Conservation (phyloP, 768 basidiomycete genomes). For the Calocera cornea region DNA sequence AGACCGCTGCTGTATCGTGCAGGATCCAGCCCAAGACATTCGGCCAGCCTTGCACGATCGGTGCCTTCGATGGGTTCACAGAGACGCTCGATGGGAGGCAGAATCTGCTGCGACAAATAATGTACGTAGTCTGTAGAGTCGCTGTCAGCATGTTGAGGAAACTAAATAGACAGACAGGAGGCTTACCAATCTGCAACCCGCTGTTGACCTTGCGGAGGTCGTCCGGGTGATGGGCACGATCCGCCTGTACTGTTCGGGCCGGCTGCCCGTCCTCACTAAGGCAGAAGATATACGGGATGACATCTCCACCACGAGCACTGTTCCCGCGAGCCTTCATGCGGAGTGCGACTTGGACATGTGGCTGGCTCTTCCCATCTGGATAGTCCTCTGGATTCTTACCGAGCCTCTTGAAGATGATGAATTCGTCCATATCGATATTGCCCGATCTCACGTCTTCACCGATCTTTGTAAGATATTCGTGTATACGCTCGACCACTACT, state of each 20-base stretch:
- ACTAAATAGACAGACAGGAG: constrained; percentile 5
- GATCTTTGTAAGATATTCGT: constrained; percentile 71
- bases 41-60: constrained; percentile 78
- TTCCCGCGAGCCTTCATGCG: constrained; percentile 75
- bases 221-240: constrained; percentile 85
- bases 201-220: constrained; percentile 60
- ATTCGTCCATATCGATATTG: constrained; percentile 75
- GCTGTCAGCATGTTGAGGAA: constrained; percentile 4
- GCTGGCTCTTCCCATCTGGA: constrained; percentile 86
- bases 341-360: constrained; percentile 92
- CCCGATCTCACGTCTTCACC: constrained; percentile 69
- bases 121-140: constrained; percentile 62
- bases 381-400: constrained; percentile 97
- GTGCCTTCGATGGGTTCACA: constrained; percentile 97
- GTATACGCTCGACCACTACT: constrained; percentile 75
- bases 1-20: constrained; percentile 35
- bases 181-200: constrained; percentile 59
- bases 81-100: constrained; percentile 87
- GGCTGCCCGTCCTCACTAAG: constrained; percentile 55
- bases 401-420: constrained; percentile 91
- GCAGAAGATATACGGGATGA: constrained; percentile 94
- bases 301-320: constrained; percentile 73
- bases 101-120: constrained; percentile 79
- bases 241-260: constrained; percentile 68
- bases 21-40: constrained; percentile 77